These are phyloP conservation scores for Teratosphaeria zuluensis DNA, from an alignment of 2,329 filamentous ascomycete genomes.

Conservation along the genomic window DNA sequence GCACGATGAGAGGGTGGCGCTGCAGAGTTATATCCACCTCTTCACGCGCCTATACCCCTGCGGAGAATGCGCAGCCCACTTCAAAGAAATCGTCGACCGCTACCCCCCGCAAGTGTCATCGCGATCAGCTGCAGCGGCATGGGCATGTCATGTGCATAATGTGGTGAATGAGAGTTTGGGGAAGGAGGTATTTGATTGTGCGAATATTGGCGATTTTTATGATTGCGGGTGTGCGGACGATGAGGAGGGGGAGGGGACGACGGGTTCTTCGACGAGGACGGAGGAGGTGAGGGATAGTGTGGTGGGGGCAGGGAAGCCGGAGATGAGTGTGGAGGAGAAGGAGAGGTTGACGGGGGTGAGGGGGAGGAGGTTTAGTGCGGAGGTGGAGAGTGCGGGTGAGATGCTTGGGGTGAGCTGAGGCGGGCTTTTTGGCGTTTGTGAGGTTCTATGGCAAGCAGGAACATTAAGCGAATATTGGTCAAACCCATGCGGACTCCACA, in stretches of 20 bases:
- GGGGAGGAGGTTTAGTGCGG: slow-evolving; percentile 22
- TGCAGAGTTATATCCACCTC: slow-evolving; percentile 52
- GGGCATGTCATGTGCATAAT: slow-evolving; percentile 59
- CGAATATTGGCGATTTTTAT: slow-evolving; percentile 56
- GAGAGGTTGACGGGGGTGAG: slow-evolving; percentile 18
- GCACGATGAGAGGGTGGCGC: slow-evolving; percentile 48
- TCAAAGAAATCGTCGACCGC: slow-evolving; percentile 50
- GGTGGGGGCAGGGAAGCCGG: slow-evolving; percentile 13
- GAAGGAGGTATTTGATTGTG: slow-evolving; percentile 54
- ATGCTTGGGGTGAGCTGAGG: not conserved
- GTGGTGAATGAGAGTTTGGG: slow-evolving; percentile 53
- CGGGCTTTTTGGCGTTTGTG: not conserved
- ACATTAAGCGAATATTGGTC: too few relatives aligned
- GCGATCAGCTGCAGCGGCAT: slow-evolving; percentile 51
- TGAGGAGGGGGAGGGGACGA: slow-evolving; percentile 22
- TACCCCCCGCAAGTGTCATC: slow-evolving; percentile 56
- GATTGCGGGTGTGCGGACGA: slow-evolving; percentile 56
- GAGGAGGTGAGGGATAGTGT: not conserved
- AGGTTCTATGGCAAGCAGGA: too few relatives aligned
- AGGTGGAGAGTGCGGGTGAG: slow-evolving; percentile 9
- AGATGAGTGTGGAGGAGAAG: slow-evolving; percentile 19
- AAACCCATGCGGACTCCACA: too few relatives aligned
- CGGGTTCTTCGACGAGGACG: slow-evolving; percentile 5
- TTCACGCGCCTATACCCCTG: slow-evolving; percentile 58
- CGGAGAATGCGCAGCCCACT: slow-evolving; percentile 57